Conservation (phyloP, 495 filamentous ascomycete genomes). For the Cudoniella acicularis region DNA sequence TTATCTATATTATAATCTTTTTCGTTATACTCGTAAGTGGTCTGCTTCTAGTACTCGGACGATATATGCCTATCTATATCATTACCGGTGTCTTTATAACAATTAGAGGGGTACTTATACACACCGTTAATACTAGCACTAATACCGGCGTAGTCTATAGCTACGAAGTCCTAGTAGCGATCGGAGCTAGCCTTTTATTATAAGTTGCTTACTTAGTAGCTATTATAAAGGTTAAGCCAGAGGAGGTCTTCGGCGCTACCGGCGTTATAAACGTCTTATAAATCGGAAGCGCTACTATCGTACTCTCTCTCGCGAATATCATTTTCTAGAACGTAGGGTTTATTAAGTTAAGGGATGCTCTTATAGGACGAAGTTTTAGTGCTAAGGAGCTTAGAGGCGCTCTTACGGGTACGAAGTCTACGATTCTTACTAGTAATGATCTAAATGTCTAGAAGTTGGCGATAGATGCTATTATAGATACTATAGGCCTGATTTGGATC, state of each 20-base stretch:
- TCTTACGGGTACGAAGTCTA: too few relatives aligned
- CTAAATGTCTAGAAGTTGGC: too few relatives aligned
- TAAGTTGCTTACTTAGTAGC: conserved; percentile 44
- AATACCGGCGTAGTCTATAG: conserved; percentile 40
- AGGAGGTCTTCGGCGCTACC: conserved; percentile 33
- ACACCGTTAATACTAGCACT: conserved; percentile 31
- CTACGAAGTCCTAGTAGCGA: conserved; percentile 40
- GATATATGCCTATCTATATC: conserved; percentile 55
- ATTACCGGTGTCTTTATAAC: conserved; percentile 41
- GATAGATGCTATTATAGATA: too few relatives aligned
- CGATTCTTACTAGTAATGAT: too few relatives aligned
- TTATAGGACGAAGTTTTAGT: too few relatives aligned
- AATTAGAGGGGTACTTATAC: conserved; percentile 47
- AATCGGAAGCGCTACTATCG: conserved; percentile 38
- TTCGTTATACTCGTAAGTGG: conserved; percentile 43
- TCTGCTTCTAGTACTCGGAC: conserved; percentile 42
- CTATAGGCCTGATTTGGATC: too few relatives aligned
- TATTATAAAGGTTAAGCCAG: conserved; percentile 33
- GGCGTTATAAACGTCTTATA: conserved; percentile 49
- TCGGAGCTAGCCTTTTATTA: conserved; percentile 41
- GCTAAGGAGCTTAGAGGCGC: too few relatives aligned
- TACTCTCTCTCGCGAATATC: conserved; percentile 43
- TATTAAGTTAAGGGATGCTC: too few relatives aligned
- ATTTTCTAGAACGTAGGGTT: conserved; percentile 43
- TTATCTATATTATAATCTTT: neutral